Conservation (phyloP, 768 basidiomycete genomes). For the Psilocybe subaeruginosa region DNA sequence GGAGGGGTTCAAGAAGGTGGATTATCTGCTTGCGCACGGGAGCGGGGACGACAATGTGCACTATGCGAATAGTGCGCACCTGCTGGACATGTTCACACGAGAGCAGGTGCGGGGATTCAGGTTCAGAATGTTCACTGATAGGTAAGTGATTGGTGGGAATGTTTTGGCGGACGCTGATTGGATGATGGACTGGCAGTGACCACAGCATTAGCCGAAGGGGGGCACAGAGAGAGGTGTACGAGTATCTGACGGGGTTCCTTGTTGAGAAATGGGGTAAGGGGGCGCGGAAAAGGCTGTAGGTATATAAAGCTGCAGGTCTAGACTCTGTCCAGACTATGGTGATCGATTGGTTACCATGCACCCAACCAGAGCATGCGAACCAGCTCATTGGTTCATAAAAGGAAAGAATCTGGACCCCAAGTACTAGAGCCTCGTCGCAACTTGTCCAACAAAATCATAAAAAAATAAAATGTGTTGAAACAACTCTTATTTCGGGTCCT, state of each 20-base stretch:
- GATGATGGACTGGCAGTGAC: conserved; percentile 52
- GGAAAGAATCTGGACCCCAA: background rate
- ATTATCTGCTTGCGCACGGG: conserved; percentile 89
- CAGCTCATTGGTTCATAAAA: background rate
- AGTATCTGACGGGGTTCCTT: conserved; percentile 85
- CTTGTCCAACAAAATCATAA: background rate
- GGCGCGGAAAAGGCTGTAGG: conserved; percentile 59
- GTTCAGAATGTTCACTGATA: conserved; percentile 98
- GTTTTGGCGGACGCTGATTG: background rate
- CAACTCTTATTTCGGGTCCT: background rate
- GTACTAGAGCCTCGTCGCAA: background rate
- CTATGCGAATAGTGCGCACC: conserved; percentile 85
- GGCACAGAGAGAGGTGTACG: conserved; percentile 83
- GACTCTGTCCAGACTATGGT: conserved; percentile 9
- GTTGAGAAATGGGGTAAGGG: conserved; percentile 94
- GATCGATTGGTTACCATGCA: background rate
- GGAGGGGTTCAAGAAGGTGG: conserved; percentile 78
- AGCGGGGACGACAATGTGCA: conserved; percentile 98
- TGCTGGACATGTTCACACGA: conserved; percentile 91
- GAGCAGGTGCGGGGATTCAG: conserved; percentile 72
- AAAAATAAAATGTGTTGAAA: background rate
- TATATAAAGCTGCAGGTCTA: conserved; percentile 9
- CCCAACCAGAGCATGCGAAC: background rate
- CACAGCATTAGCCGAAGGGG: conserved; percentile 76
- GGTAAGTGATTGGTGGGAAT: conserved; percentile 45